Percentiles rank a stretch among this genome's conserved stretches.
Conservation (phyloP, 1,139 yeast genomes). For the Diutina rugosa region DNA sequence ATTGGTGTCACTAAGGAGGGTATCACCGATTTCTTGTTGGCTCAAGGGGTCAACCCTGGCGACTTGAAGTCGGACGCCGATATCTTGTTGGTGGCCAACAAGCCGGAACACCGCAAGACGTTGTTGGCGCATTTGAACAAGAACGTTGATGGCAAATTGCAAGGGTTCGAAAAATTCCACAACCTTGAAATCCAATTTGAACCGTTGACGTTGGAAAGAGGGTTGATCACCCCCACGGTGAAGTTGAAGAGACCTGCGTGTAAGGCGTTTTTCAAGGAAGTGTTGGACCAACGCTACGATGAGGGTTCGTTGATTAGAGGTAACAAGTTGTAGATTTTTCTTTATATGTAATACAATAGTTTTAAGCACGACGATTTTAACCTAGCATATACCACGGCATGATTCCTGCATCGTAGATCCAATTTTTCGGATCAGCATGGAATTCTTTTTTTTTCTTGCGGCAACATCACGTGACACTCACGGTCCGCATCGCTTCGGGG, state of each 20-base stretch:
- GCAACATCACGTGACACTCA: neutral
- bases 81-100: neutral
- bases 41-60: conserved; percentile 3
- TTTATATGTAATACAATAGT: neutral
- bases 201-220: conserved; percentile 53
- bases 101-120: neutral
- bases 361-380: neutral
- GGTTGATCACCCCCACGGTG: conserved; percentile 62
- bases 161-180: conserved; percentile 52
- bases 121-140: neutral
- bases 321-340: conserved; percentile 8
- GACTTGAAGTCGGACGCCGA: neutral
- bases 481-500: neutral
- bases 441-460: neutral
- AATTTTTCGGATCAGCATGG: neutral
- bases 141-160: conserved; percentile 10
- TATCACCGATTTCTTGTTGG: conserved; percentile 5
- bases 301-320: conserved; percentile 33
- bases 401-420: too few relatives aligned
- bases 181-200: conserved; percentile 48
- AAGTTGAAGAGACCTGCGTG: conserved; percentile 47
- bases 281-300: conserved; percentile 41
- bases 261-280: conserved; percentile 26
- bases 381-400: too few relatives aligned
- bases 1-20: conserved; percentile 7